These are phyloP conservation scores for Penicillium cataractarum DNA, from an alignment of 495 filamentous ascomycete species.

Conservation along the genomic window DNA sequence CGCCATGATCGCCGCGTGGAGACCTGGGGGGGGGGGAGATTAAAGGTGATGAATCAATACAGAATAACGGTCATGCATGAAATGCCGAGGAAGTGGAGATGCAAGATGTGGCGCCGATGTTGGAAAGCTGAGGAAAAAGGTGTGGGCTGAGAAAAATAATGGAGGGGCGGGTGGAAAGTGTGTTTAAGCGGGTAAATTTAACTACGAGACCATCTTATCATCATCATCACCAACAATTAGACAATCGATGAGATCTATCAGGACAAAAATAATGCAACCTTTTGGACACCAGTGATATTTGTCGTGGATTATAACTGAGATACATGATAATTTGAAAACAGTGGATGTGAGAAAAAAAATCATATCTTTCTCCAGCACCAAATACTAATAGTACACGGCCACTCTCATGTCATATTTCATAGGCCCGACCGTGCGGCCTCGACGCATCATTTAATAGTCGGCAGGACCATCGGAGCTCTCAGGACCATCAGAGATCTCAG, in stretches of 20 bases:
- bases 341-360: constrained; percentile 2
- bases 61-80: constrained; percentile 5
- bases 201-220: neutral
- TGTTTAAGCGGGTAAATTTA: neutral
- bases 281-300: constrained; percentile 2
- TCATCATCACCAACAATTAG: neutral
- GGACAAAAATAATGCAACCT: neutral
- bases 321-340: constrained; percentile 20
- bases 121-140: constrained; percentile 6
- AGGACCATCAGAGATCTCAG: neutral
- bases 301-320: constrained; percentile 18
- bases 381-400: neutral
- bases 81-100: constrained; percentile 9
- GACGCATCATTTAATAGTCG: neutral
- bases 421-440: neutral
- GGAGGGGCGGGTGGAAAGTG: constrained; percentile 2
- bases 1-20: constrained; percentile 27
- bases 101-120: neutral
- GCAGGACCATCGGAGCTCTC: neutral
- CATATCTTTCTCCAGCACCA: constrained; percentile 1
- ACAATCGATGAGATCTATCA: too few species aligned
- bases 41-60: constrained; percentile 2
- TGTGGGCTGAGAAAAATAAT: constrained; percentile 4
- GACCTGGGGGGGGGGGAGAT: neutral
- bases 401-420: constrained; percentile 1